Percentiles rank a stretch among this genome's conserved stretches.
Evolutionary conservation across 1,284 basidiomycete genomes (phyloP).

Genomic region (Thelephora terrestris): DNA sequence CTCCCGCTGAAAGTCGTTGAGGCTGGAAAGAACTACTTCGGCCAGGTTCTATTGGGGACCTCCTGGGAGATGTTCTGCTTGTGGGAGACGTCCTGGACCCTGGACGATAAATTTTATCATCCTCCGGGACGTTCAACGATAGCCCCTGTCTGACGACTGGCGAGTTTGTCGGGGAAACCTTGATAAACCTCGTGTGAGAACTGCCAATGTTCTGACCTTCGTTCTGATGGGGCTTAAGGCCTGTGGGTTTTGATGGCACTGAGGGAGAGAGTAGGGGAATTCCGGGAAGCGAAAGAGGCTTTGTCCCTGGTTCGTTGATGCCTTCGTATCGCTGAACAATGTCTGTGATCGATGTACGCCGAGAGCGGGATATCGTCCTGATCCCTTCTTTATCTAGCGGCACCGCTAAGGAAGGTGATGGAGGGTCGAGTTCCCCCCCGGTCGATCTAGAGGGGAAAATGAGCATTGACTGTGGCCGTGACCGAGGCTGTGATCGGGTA

Average conservation of each 20-base stretch:
- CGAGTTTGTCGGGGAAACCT: background rate
- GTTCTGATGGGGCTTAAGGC: conserved; percentile 13
- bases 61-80: too few relatives aligned
- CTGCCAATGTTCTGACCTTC: background rate
- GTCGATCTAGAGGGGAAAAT: conserved; percentile 46
- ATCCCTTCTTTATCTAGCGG: conserved; percentile 7
- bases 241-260: conserved; percentile 25
- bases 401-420: conserved; percentile 25
- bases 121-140: too few relatives aligned
- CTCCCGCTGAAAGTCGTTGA: conserved; percentile 17
- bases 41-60: too few relatives aligned
- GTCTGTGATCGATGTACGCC: conserved; percentile 70
- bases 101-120: too few relatives aligned
- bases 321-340: conserved; percentile 74
- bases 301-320: conserved; percentile 30
- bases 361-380: conserved; percentile 10
- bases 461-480: conserved; percentile 68
- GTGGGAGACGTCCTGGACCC: too few relatives aligned
- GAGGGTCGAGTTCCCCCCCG: conserved; percentile 22
- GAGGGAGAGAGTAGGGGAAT: conserved; percentile 19
- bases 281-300: conserved; percentile 14
- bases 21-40: too few relatives aligned
- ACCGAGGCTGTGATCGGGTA: conserved; percentile 14
- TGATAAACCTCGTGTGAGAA: background rate
- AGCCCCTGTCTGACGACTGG: background rate